These are phyloP conservation scores for Saccharomycopsis vini DNA, from an alignment of 805 yeast genomes.

Conservation along the genomic window DNA sequence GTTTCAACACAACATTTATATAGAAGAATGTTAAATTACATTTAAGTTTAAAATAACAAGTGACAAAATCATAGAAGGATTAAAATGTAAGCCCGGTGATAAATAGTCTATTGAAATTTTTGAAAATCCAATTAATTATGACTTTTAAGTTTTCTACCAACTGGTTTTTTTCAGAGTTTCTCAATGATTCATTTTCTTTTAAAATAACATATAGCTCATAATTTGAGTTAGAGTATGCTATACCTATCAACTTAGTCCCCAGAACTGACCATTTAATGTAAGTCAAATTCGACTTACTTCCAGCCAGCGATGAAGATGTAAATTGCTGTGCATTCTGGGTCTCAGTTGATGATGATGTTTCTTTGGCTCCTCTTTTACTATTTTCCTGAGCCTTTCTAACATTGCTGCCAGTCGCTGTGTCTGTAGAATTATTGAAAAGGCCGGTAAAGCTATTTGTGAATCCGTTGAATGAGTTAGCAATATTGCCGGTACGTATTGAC, in stretches of 20 bases:
- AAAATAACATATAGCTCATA: slow-evolving; percentile 15
- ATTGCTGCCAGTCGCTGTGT: neutral
- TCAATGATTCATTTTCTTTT: slow-evolving; percentile 1
- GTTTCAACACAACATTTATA: no score
- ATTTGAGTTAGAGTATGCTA: slow-evolving; percentile 14
- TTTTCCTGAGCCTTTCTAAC: neutral
- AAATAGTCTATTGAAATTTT: slow-evolving; percentile 17
- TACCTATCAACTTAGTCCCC: slow-evolving; percentile 11
- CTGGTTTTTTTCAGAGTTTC: neutral
- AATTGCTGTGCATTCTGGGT: neutral
- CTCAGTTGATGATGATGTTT: neutral
- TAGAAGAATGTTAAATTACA: no score
- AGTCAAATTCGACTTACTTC: slow-evolving; percentile 34
- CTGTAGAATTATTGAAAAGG: neutral
- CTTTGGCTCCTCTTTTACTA: neutral
- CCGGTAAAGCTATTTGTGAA: neutral
- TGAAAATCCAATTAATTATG: slow-evolving; percentile 19
- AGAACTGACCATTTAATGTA: slow-evolving; percentile 35
- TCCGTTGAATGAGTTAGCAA: neutral
- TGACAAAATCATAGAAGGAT: no score
- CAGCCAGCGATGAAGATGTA: slow-evolving; percentile 2
- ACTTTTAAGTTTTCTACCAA: slow-evolving; percentile 16
- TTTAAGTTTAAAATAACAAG: no score
- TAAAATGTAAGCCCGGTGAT: slow-evolving; percentile 10
- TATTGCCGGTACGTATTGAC: neutral